Conservation (phyloP, 352 stramenopile species). For the Globisporangium viniferum region DNA sequence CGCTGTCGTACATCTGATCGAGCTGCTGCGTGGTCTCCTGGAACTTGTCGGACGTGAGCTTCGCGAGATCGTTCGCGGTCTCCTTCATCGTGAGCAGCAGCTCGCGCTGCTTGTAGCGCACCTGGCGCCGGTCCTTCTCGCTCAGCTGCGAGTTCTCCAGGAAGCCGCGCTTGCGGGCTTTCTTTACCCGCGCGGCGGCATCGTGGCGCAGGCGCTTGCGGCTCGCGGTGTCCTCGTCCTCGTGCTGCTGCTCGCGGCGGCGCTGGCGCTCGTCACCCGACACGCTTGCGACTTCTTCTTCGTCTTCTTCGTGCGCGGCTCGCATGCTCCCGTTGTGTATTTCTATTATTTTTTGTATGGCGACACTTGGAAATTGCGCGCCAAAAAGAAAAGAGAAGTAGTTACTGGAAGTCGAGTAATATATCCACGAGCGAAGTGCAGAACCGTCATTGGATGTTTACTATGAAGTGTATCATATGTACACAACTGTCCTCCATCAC, state of each 20-base stretch:
- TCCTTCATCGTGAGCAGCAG: constrained; percentile 71
- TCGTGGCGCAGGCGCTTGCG: constrained; percentile 13
- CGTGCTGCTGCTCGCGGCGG: constrained; percentile 6
- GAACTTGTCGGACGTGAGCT: constrained; percentile 60
- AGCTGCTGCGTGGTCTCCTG: constrained; percentile 56
- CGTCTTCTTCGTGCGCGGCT: neutral
- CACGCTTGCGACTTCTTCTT: neutral
- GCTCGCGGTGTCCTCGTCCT: neutral
- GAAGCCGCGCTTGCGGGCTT: constrained; percentile 37
- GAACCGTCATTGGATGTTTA: too few relatives aligned
- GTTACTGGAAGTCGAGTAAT: too few relatives aligned
- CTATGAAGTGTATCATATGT: too few relatives aligned
- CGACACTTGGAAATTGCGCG: too few relatives aligned
- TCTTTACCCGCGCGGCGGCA: constrained; percentile 19
- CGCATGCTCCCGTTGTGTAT: too few relatives aligned
- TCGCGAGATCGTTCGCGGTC: constrained; percentile 63
- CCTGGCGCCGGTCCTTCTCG: constrained; percentile 63
- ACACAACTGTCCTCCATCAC: too few relatives aligned
- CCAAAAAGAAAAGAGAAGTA: too few relatives aligned
- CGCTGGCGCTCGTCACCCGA: constrained; percentile 3
- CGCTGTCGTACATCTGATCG: constrained; percentile 72
- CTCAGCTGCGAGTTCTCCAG: constrained; percentile 69
- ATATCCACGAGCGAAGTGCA: too few relatives aligned
- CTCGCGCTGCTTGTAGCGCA: constrained; percentile 77
- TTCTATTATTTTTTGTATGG: too few relatives aligned